Evolutionary conservation across 176 grass and related monocot genomes (phyloP).

Genomic region (Aegilops tauschii): DNA sequence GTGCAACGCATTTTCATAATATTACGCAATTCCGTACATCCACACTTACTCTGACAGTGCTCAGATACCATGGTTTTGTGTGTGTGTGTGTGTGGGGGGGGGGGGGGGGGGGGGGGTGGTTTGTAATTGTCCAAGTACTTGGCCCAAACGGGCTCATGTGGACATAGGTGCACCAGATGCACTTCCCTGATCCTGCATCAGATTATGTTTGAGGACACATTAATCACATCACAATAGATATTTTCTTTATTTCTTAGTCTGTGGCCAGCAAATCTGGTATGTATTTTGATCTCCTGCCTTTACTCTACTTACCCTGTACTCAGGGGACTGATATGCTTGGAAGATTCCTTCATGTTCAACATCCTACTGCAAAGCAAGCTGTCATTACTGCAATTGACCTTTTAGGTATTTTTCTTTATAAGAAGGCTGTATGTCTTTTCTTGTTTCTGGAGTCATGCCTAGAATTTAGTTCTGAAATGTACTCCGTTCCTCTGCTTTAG

Average conservation of each 20-base stretch:
- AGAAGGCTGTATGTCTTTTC: not conserved
- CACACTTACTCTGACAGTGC: not conserved
- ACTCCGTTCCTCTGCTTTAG: slow-evolving; percentile 6
- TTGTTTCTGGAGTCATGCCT: not conserved
- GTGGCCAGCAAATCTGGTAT: not conserved
- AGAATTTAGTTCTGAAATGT: slow-evolving; percentile 1
- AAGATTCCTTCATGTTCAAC: slow-evolving; percentile 88
- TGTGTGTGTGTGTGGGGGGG: not conserved
- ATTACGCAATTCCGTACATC: not conserved
- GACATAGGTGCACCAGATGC: not conserved
- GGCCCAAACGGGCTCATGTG: not conserved
- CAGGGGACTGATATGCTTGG: slow-evolving; percentile 98
- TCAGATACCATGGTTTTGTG: not conserved
- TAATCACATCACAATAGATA: not conserved
- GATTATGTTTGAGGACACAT: slow-evolving; percentile 7
- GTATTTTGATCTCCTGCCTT: slow-evolving; percentile 21
- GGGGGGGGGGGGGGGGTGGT: too few species aligned
- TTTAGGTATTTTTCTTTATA: slow-evolving; percentile 62
- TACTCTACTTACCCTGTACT: slow-evolving; percentile 23
- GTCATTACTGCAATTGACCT: slow-evolving; percentile 98
- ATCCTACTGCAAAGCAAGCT: slow-evolving; percentile 98
- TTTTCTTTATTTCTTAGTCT: not conserved
- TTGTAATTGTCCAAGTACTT: not conserved
- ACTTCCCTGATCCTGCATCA: not conserved
- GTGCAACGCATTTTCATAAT: not conserved